A percentile compares a stretch with the other conserved stretches of the same genome.
These are phyloP conservation scores for Chlorella ohadii DNA, from an alignment of 139 green algal genomes.

Conservation along the genomic window DNA sequence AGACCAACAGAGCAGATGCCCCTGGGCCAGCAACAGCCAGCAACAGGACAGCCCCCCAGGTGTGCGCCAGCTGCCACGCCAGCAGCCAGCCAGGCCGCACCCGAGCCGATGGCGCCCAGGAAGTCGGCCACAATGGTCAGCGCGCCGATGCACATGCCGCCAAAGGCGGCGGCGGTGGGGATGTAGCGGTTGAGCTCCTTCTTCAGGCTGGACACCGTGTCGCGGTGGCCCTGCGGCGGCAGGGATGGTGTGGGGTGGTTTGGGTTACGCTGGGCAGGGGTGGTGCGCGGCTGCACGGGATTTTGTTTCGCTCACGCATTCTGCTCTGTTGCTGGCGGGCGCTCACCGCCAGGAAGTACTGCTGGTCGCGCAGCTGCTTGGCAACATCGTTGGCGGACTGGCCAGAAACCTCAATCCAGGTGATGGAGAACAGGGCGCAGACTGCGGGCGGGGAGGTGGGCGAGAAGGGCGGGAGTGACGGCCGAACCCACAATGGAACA, in stretches of 20 bases:
- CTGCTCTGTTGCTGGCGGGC: too few species aligned
- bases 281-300: too few species aligned
- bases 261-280: not conserved
- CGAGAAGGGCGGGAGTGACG: too few species aligned
- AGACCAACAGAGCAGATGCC: too few species aligned
- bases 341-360: conserved; percentile 90
- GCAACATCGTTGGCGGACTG: conserved; percentile 94
- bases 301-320: too few species aligned
- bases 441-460: conserved; percentile 53
- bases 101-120: conserved; percentile 84
- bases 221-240: conserved; percentile 60
- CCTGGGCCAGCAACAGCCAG: too few species aligned
- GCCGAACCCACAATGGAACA: too few species aligned
- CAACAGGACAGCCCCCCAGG: too few species aligned
- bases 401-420: conserved; percentile 99
- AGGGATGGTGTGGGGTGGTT: not conserved
- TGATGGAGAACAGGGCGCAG: conserved; percentile 99
- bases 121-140: conserved; percentile 99
- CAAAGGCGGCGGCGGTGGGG: conserved; percentile 95
- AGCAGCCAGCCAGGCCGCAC: too few species aligned
- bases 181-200: conserved; percentile 99
- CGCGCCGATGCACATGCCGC: conserved; percentile 99
- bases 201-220: conserved; percentile 83
- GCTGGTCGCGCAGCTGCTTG: conserved; percentile 97
- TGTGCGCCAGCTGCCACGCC: too few species aligned